Base-by-base conservation (phyloP, 306 rosid species). In the Acacia crassicarpa region DNA sequence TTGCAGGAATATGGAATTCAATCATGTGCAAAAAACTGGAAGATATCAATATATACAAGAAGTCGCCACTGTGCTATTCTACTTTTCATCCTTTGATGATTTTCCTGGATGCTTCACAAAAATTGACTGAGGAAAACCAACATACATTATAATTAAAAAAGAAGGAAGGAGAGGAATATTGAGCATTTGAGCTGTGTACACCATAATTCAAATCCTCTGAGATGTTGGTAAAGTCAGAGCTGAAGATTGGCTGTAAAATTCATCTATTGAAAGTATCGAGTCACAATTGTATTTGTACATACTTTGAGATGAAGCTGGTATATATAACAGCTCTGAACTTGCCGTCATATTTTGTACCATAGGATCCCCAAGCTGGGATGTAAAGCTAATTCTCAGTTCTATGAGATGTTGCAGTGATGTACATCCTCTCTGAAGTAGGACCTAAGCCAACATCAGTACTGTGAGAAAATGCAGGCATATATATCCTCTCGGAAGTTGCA, bases 221-320 rank as follows among this genome's bases (percentile, higher is more conserved):
- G 87, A 86, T 7, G 87, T 61, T 19, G 86, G 85, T 76, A 83
- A 59, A 82, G 88, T 74, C 82, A 83, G 56, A 66, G 89, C 76
- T 22, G 79, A 74, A 67, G 85, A 89, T 83, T 88, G 89, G 84
- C 88, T 46, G 35, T 89, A 83, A 84, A 84, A 89, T 80, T 89
- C 91, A 78, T 86, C 89, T 81, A 82, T 80, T 61, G 92, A 82
- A 41, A 85, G 74, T 58, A 88, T 62, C n/a, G 86, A 66, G 83
- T 82, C 88, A 73, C 86, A 89, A 80, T 76, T 40, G 51, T 87
- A 88, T 85, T 76, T 40, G 51, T 87, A 88, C 86, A 84, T 79
- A 82, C 87, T 88, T 63, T 81, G 90, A 76, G 92, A 74, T 59
- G 80, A 76, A 27, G 87, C 61, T 20, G 89, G 86, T 79, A 80